phyloP scores from a whole-genome alignment of 75 land plant species.

The Chamaecyparis obtusa region DNA sequence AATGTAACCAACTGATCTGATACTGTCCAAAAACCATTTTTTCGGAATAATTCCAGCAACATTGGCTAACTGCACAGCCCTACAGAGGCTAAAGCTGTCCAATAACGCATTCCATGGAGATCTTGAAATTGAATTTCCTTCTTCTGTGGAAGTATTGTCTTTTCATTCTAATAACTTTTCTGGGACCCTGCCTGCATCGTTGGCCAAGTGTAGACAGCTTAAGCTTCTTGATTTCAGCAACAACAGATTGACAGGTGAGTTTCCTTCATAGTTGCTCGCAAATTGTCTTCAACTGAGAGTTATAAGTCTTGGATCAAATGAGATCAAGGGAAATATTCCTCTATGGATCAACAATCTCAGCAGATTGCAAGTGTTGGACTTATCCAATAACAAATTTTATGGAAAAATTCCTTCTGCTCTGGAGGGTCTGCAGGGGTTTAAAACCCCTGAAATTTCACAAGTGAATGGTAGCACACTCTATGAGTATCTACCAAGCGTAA shows the following conservation, averaged over 20 bases:
- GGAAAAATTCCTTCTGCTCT: conserved; percentile 25
- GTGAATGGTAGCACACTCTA: conserved; percentile 17
- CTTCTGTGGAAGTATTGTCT: background rate
- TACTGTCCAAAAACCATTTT: background rate
- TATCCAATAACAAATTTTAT: conserved; percentile 16
- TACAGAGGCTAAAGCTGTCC: background rate
- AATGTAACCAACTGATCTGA: background rate
- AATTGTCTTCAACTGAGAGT: background rate
- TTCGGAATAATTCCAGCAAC: background rate
- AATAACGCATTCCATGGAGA: background rate
- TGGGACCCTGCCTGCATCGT: too few relatives aligned
- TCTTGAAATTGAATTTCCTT: background rate
- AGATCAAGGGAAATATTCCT: background rate
- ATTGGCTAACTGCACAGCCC: background rate
- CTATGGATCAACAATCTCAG: background rate
- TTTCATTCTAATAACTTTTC: background rate
- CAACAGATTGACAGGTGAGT: conserved; percentile 6
- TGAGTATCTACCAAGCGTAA: conserved; percentile 21
- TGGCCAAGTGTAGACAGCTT: background rate
- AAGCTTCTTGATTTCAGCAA: conserved; percentile 10
- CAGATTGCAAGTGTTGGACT: conserved; percentile 19
- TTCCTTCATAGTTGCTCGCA: background rate
- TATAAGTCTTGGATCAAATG: background rate
- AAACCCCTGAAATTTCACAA: conserved; percentile 10
- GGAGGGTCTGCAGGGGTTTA: conserved; percentile 11